phyloP scores from a whole-genome alignment of 768 basidiomycete genomes.

The Stropharia rugosoannulata region DNA sequence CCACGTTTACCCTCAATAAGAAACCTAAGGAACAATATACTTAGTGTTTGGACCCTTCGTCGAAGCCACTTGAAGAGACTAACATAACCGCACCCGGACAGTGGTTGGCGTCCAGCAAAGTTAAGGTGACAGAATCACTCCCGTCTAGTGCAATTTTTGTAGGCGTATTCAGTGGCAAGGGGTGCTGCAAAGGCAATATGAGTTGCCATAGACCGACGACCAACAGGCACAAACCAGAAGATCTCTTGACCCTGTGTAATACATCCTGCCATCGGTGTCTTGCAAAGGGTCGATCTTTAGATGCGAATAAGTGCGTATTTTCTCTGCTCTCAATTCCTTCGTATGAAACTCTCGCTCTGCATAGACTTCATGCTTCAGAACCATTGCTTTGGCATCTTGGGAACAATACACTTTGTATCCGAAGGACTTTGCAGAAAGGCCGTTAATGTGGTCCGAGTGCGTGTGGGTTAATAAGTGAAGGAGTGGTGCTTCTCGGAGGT shows the following conservation, averaged over 20 bases:
- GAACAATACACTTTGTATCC: slow-evolving; percentile 76
- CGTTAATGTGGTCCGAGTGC: slow-evolving; percentile 84
- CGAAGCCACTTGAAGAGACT: slow-evolving; percentile 18
- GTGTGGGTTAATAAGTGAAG: slow-evolving; percentile 87
- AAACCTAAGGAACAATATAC: slow-evolving; percentile 52
- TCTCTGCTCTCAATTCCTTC: slow-evolving; percentile 47
- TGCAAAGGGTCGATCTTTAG: slow-evolving; percentile 55
- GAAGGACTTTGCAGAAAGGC: slow-evolving; percentile 76
- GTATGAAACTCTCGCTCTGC: slow-evolving; percentile 60
- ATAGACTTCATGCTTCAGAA: slow-evolving; percentile 74
- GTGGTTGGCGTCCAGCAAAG: slow-evolving; percentile 89
- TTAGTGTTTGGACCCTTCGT: neutral
- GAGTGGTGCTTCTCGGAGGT: slow-evolving; percentile 31
- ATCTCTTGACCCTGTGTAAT: slow-evolving; percentile 60
- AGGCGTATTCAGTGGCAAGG: slow-evolving; percentile 63
- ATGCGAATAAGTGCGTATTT: slow-evolving; percentile 62
- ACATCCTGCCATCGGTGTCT: slow-evolving; percentile 44
- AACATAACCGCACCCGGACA: slow-evolving; percentile 95
- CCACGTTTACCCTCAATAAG: slow-evolving; percentile 71
- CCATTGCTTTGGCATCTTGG: slow-evolving; percentile 81
- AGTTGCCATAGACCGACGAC: neutral
- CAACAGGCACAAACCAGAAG: slow-evolving; percentile 49
- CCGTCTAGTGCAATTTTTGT: slow-evolving; percentile 57
- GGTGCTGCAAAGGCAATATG: slow-evolving; percentile 37
- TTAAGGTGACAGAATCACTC: slow-evolving; percentile 64